These are phyloP conservation scores for Neurospora africana DNA, from an alignment of 495 filamentous ascomycete genomes.

Conservation along the genomic window DNA sequence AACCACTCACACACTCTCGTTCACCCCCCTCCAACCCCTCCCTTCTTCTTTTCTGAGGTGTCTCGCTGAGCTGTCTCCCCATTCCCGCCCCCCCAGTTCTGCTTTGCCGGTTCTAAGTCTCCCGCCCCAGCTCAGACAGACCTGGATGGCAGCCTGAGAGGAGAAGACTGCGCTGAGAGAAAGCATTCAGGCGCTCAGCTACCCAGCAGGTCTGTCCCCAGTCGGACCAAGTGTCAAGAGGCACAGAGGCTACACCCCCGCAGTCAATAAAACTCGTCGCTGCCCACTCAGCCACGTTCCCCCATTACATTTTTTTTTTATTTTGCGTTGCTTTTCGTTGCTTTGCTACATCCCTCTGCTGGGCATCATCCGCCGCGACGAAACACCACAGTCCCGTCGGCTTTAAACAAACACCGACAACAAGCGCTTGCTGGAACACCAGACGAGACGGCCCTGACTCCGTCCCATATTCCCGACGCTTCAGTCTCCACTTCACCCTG, in stretches of 20 bases:
- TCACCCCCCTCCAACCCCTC: background rate
- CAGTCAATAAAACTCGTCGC: constrained; percentile 30
- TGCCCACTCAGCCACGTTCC: constrained; percentile 20
- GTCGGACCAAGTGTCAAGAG: constrained; percentile 1
- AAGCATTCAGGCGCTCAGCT: background rate
- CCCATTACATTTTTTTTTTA: constrained; percentile 15
- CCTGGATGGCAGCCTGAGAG: background rate
- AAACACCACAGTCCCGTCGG: constrained; percentile 3
- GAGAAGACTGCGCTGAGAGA: background rate
- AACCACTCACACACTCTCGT: background rate
- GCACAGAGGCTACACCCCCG: constrained; percentile 13
- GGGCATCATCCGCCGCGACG: constrained; percentile 13
- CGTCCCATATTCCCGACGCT: background rate
- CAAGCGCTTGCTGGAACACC: background rate
- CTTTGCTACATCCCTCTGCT: constrained; percentile 10
- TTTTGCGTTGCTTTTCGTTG: constrained; percentile 1
- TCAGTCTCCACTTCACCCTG: background rate
- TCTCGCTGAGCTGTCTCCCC: background rate
- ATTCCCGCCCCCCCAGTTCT: background rate
- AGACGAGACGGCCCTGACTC: background rate
- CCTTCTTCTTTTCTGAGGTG: background rate
- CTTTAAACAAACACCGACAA: background rate
- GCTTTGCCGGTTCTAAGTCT: background rate
- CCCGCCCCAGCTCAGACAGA: background rate
- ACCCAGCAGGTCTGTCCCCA: background rate